Conservation (phyloP, 768 basidiomycete species). For the Auricularia sp. region DNA sequence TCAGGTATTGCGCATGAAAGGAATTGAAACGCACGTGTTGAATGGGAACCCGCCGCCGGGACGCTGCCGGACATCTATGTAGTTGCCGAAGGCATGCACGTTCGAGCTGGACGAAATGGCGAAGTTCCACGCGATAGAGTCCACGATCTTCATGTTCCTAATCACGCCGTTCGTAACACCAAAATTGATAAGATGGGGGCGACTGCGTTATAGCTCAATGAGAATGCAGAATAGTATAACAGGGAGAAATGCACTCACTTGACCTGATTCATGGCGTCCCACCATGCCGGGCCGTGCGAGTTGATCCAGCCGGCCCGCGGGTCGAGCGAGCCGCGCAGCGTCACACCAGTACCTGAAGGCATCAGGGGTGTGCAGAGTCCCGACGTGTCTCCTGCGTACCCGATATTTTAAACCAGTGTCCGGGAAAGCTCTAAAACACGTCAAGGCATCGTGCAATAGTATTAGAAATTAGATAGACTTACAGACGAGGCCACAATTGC, state of each 20-base stretch:
- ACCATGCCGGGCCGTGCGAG: conserved; percentile 39
- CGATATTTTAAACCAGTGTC: conserved; percentile 4
- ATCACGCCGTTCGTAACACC: conserved; percentile 31
- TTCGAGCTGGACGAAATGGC: conserved; percentile 35
- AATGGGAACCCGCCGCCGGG: neutral
- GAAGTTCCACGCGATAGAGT: conserved; percentile 52
- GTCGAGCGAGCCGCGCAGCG: conserved; percentile 42
- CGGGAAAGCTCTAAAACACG: conserved; percentile 1
- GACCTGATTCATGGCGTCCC: conserved; percentile 8
- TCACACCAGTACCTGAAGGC: conserved; percentile 45
- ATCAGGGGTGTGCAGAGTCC: conserved; percentile 18
- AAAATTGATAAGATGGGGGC: neutral
- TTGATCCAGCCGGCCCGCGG: conserved; percentile 58
- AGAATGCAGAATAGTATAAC: neutral
- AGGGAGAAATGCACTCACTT: neutral
- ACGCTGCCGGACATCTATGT: conserved; percentile 27
- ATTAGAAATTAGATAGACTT: neutral
- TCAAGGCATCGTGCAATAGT: neutral
- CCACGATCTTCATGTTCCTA: conserved; percentile 41
- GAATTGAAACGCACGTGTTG: neutral
- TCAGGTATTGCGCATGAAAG: neutral
- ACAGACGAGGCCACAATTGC: conserved; percentile 7
- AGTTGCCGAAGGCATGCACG: conserved; percentile 44
- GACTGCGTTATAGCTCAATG: neutral
- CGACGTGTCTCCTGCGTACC: conserved; percentile 6